These are phyloP conservation scores for Cystobasidium slooffiae DNA, from an alignment of 1,284 basidiomycete species.

Conservation along the genomic window DNA sequence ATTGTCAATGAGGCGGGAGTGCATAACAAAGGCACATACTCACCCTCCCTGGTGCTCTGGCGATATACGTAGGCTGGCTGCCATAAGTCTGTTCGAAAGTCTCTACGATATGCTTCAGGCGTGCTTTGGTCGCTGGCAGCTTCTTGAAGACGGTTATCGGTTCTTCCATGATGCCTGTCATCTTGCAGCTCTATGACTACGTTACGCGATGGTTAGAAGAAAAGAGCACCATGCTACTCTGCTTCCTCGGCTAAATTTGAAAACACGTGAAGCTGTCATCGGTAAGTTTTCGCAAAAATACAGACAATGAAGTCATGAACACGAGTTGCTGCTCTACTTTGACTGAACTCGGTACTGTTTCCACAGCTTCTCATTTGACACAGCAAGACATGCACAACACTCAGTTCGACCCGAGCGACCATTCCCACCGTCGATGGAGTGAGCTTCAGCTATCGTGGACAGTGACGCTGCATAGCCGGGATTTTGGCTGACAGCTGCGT, in stretches of 20 bases:
- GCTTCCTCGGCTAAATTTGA: background rate
- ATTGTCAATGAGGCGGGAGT: background rate
- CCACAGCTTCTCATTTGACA: background rate
- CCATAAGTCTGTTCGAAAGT: constrained; percentile 72
- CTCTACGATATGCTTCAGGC: constrained; percentile 60
- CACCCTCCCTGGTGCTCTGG: constrained; percentile 80
- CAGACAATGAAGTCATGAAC: background rate
- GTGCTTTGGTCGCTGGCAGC: constrained; percentile 13
- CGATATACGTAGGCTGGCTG: constrained; percentile 69
- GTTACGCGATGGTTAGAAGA: background rate
- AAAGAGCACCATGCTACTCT: background rate
- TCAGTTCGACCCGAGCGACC: constrained; percentile 55
- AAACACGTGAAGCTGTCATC: constrained; percentile 13
- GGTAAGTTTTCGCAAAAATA: background rate
- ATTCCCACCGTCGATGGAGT: constrained; percentile 56
- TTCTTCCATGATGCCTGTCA: constrained; percentile 36
- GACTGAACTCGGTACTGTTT: background rate
- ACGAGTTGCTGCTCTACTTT: background rate
- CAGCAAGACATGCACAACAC: background rate
- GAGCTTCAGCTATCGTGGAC: background rate
- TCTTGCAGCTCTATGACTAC: background rate
- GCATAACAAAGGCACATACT: constrained; percentile 62
- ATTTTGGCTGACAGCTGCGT: background rate
- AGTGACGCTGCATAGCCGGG: background rate
- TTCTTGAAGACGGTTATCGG: constrained; percentile 35